Conservation (phyloP, 208 protist species). For the Trichomonas gallinae region DNA sequence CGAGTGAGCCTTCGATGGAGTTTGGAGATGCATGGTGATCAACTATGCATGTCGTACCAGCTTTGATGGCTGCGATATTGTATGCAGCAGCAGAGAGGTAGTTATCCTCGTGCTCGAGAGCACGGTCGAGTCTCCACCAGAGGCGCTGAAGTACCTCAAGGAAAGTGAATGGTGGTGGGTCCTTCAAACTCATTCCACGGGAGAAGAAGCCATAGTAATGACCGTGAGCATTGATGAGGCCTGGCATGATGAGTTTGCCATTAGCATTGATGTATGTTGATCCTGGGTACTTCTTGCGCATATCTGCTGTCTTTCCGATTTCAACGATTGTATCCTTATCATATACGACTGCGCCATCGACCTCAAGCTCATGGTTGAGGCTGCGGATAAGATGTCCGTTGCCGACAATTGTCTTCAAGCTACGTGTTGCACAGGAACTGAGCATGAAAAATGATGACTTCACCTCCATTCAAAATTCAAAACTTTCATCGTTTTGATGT, state of each 20-base stretch:
- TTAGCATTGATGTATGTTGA: not conserved
- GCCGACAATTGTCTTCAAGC: not conserved
- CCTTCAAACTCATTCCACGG: not conserved
- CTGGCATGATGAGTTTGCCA: not conserved
- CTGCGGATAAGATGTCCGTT: not conserved
- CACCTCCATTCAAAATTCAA: not conserved
- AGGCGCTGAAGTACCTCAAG: not conserved
- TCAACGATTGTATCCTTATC: slow-evolving; percentile 5
- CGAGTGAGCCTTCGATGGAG: not conserved
- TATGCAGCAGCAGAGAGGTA: not conserved
- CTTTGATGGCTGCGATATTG: not conserved
- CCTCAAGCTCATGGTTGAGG: not conserved
- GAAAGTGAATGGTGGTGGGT: not conserved
- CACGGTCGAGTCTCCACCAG: slow-evolving; percentile 1
- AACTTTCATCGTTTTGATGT: not conserved
- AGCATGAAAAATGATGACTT: not conserved
- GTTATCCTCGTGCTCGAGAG: not conserved
- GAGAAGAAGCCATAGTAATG: slow-evolving; percentile 10
- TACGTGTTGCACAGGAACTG: not conserved
- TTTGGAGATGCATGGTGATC: slow-evolving; percentile 4
- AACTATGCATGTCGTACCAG: not conserved
- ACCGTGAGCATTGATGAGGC: not conserved
- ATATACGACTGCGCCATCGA: not conserved
- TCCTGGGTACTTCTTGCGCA: not conserved
- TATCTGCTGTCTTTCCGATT: not conserved